phyloP scores from a whole-genome alignment of 2,329 filamentous ascomycete genomes.

The Alternaria burnsii region DNA sequence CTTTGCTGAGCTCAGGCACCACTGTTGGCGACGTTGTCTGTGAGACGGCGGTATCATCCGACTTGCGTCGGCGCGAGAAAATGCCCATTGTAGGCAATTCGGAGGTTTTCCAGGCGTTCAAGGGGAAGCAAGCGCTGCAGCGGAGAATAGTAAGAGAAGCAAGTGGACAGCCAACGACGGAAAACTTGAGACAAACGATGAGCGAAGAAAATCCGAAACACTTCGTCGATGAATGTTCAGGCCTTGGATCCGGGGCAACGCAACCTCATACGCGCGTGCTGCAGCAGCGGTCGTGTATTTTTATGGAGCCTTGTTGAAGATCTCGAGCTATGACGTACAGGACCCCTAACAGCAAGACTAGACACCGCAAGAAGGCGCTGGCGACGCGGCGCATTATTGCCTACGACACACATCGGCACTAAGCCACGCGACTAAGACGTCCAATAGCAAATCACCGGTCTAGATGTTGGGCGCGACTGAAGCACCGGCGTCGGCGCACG shows the following conservation, averaged over 20 bases:
- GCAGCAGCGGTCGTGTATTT: conserved; percentile 29
- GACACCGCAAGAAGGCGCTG: conserved; percentile 9
- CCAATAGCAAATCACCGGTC: conserved; percentile 12
- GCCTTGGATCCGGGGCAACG: conserved; percentile 12
- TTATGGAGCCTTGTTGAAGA: conserved; percentile 28
- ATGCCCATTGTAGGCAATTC: conserved; percentile 24
- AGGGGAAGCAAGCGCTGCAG: conserved; percentile 1
- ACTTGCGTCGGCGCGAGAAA: conserved; percentile 35
- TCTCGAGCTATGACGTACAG: conserved; percentile 35
- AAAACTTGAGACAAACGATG: not conserved
- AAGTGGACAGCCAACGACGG: not conserved
- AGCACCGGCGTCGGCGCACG: conserved; percentile 16
- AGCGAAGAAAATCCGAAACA: conserved; percentile 9
- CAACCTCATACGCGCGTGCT: conserved; percentile 33
- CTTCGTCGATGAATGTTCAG: not conserved
- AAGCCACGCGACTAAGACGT: conserved; percentile 9
- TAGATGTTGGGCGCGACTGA: conserved; percentile 11
- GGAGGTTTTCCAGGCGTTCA: not conserved
- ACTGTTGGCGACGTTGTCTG: conserved; percentile 25
- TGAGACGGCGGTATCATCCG: conserved; percentile 23
- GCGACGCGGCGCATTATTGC: conserved; percentile 12
- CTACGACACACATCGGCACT: conserved; percentile 24
- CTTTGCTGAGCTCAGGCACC: conserved; percentile 43
- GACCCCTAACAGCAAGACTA: conserved; percentile 13
- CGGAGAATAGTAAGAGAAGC: conserved; percentile 5